A percentile compares a stretch with the other conserved stretches of the same genome.
phyloP scores from a whole-genome alignment of 805 yeast species.

The Lachancea meyersii region DNA sequence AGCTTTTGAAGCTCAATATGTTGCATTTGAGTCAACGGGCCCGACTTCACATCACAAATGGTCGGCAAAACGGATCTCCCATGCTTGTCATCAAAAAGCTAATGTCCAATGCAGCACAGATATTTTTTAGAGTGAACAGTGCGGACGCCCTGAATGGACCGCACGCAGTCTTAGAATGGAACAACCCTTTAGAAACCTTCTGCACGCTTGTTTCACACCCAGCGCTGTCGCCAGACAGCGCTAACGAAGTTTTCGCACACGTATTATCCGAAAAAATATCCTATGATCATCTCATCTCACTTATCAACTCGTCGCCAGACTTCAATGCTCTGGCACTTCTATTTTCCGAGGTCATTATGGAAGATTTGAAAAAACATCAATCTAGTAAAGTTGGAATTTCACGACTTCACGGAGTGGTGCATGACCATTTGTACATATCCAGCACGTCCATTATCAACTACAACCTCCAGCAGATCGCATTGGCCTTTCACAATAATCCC shows the following conservation, averaged over 20 bases:
- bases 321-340: slow-evolving; percentile 23
- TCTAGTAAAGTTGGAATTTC: slow-evolving; percentile 23
- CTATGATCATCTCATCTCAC: slow-evolving; percentile 22
- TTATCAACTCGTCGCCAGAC: slow-evolving; percentile 18
- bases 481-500: slow-evolving; percentile 1
- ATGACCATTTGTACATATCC: slow-evolving; percentile 29
- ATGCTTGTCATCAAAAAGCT: slow-evolving; percentile 27
- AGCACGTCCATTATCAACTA: slow-evolving; percentile 28
- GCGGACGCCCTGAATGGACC: background rate
- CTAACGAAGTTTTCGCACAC: background rate
- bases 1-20: slow-evolving; percentile 23
- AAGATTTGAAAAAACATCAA: slow-evolving; percentile 31
- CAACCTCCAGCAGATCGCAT: slow-evolving; percentile 15
- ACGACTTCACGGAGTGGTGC: slow-evolving; percentile 28
- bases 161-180: slow-evolving; percentile 17
- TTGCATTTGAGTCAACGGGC: slow-evolving; percentile 19
- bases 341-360: slow-evolving; percentile 31
- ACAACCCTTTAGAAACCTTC: slow-evolving; percentile 31
- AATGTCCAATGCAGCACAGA: slow-evolving; percentile 32
- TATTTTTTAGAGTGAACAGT: slow-evolving; percentile 17
- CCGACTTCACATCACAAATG: slow-evolving; percentile 14
- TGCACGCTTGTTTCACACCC: slow-evolving; percentile 6
- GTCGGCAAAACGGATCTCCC: slow-evolving; percentile 12
- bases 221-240: background rate
- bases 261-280: slow-evolving; percentile 15